A percentile compares a stretch with the other conserved stretches of the same genome.
Conservation (phyloP, 805 yeast genomes). For the Henningerozyma blattae region DNA sequence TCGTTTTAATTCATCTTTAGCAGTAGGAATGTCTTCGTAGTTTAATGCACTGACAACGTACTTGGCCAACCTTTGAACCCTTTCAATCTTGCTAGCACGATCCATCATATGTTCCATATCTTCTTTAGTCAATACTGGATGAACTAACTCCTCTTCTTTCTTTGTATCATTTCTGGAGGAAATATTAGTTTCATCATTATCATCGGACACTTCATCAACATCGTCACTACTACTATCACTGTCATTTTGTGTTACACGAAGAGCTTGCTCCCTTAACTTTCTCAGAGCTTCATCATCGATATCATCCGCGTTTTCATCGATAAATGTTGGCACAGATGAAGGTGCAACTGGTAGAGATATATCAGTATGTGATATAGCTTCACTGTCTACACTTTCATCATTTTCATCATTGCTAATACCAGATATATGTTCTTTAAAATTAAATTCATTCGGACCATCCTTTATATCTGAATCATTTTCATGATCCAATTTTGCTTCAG, state of each 20-base stretch:
- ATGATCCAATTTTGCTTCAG: too few relatives aligned
- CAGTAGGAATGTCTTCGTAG: conserved; percentile 63
- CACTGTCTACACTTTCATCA: background rate
- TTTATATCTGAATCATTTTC: conserved; percentile 1
- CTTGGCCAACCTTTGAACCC: conserved; percentile 58
- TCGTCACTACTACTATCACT: too few relatives aligned
- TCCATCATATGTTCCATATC: conserved; percentile 40
- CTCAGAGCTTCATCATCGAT: too few relatives aligned
- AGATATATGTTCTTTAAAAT: background rate
- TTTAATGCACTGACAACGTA: conserved; percentile 71
- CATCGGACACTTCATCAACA: too few relatives aligned
- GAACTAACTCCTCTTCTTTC: background rate
- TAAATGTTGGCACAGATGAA: conserved; percentile 2
- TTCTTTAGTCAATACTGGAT: conserved; percentile 16
- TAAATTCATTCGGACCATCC: too few relatives aligned
- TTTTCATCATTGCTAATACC: background rate
- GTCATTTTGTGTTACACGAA: too few relatives aligned
- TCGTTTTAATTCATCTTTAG: conserved; percentile 43
- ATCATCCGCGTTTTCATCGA: conserved; percentile 2
- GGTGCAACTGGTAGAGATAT: background rate
- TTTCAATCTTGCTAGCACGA: conserved; percentile 41
- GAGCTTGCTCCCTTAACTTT: too few relatives aligned
- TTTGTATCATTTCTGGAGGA: background rate
- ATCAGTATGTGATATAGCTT: background rate
- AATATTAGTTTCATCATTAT: conserved; percentile 1